phyloP scores from a whole-genome alignment of 148 eudicot genomes.

The Fagopyrum homotropicum region DNA sequence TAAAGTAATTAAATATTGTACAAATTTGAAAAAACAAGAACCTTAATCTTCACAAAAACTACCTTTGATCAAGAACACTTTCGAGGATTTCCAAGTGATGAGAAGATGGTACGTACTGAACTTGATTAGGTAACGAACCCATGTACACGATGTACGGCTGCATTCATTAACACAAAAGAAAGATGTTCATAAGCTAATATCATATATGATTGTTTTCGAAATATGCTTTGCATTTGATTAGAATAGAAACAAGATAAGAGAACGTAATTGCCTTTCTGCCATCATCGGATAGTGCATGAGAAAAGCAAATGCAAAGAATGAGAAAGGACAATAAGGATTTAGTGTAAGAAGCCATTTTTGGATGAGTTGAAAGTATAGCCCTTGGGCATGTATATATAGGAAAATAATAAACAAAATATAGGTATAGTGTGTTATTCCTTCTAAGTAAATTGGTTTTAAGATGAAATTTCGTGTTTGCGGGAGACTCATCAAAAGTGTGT shows the following conservation, averaged over 20 bases:
- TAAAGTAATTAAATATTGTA: neutral
- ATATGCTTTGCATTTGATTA: neutral
- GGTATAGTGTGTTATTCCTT: too few species aligned
- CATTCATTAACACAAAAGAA: neutral
- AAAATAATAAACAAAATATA: too few species aligned
- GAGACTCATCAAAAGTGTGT: too few species aligned
- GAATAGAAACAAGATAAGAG: neutral
- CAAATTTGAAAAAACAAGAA: neutral
- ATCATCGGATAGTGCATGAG: neutral
- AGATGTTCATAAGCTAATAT: too few species aligned
- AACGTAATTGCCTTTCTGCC: neutral
- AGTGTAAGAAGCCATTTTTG: slow-evolving; percentile 2
- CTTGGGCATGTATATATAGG: neutral
- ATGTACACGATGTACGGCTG: slow-evolving; percentile 34
- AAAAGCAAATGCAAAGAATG: neutral
- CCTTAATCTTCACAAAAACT: neutral
- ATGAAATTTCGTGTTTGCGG: too few species aligned
- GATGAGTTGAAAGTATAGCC: neutral
- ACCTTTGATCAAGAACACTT: slow-evolving; percentile 23
- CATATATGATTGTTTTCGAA: too few species aligned
- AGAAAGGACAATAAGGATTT: neutral
- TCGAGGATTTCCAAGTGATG: slow-evolving; percentile 25
- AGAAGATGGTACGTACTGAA: slow-evolving; percentile 16
- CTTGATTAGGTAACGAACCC: slow-evolving; percentile 22
- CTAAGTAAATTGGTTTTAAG: too few species aligned